Evolutionary conservation across 192 early-diverging fungal species (phyloP).

Genomic region (Entomortierella chlamydospora): DNA sequence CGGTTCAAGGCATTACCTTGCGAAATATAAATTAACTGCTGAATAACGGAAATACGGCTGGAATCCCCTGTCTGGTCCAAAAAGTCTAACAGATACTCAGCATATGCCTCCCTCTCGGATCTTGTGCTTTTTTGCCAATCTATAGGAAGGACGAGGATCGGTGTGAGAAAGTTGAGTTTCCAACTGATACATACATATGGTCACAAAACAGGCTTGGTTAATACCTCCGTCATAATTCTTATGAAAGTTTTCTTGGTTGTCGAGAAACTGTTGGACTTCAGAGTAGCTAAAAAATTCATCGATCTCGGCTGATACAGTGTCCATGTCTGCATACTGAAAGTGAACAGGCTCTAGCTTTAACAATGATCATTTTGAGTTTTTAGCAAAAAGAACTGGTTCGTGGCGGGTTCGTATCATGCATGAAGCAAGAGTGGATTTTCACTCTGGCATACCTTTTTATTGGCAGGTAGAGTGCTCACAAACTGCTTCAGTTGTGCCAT

Average conservation of each 20-base stretch:
- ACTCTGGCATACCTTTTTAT: conserved; percentile 59
- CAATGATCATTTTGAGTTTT: neutral
- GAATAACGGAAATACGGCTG: conserved; percentile 62
- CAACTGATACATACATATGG: too few species aligned
- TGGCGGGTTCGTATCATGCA: too few species aligned
- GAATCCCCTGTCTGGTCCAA: conserved; percentile 65
- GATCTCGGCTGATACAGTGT: conserved; percentile 61
- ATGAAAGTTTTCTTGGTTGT: conserved; percentile 55
- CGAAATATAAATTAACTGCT: conserved; percentile 71
- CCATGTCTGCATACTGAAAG: conserved; percentile 66
- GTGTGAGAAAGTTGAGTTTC: neutral
- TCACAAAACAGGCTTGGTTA: too few species aligned
- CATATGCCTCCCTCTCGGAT: conserved; percentile 57
- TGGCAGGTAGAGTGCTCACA: conserved; percentile 63
- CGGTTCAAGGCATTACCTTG: conserved; percentile 61
- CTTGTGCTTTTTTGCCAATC: conserved; percentile 58
- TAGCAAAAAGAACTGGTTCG: neutral
- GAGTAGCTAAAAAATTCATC: conserved; percentile 70
- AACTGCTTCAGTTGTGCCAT: conserved; percentile 65
- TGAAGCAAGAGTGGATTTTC: too few species aligned
- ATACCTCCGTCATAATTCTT: conserved; percentile 56
- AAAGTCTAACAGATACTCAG: conserved; percentile 66
- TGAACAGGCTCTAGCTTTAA: conserved; percentile 54
- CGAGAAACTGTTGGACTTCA: conserved; percentile 58
- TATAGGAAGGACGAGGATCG: conserved; percentile 10